phyloP scores from a whole-genome alignment of 257 asterid genomes.

The Jasminum sambac region DNA sequence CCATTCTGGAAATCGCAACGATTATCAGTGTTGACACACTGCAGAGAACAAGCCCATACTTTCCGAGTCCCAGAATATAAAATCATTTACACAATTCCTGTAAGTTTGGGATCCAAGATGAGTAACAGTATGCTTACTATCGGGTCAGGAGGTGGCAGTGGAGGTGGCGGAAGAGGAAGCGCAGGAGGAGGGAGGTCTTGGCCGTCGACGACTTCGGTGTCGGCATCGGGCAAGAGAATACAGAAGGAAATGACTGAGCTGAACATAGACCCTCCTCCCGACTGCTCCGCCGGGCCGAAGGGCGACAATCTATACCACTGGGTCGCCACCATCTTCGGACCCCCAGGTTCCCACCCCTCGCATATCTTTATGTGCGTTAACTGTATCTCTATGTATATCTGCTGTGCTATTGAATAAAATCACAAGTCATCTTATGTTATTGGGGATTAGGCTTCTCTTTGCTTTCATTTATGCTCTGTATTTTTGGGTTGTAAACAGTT shows the following conservation, averaged over 20 bases:
- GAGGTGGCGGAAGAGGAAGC: conserved; percentile 35
- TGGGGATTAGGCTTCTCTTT: background rate
- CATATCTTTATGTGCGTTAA: background rate
- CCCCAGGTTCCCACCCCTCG: conserved; percentile 44
- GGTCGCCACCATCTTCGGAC: conserved; percentile 93
- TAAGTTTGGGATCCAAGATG: no score
- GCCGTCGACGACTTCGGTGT: conserved; percentile 88
- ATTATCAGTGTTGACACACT: no score
- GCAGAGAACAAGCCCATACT: no score
- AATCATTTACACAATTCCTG: no score
- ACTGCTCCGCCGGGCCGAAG: conserved; percentile 94
- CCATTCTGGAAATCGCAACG: no score
- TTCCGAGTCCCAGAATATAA: no score
- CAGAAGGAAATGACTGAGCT: conserved; percentile 88
- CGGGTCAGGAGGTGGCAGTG: conserved; percentile 32
- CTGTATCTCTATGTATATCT: conserved; percentile 20
- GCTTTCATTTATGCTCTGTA: background rate
- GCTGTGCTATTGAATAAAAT: background rate
- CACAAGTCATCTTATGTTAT: background rate
- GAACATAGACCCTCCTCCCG: conserved; percentile 75
- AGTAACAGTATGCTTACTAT: conserved; percentile 38
- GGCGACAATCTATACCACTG: conserved; percentile 98
- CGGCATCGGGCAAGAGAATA: conserved; percentile 83
- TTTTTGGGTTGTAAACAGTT: background rate
- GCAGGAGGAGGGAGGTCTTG: conserved; percentile 70